Evolutionary conservation across 2,329 filamentous ascomycete genomes (phyloP).

Genomic region (Cladosporium sp.): DNA sequence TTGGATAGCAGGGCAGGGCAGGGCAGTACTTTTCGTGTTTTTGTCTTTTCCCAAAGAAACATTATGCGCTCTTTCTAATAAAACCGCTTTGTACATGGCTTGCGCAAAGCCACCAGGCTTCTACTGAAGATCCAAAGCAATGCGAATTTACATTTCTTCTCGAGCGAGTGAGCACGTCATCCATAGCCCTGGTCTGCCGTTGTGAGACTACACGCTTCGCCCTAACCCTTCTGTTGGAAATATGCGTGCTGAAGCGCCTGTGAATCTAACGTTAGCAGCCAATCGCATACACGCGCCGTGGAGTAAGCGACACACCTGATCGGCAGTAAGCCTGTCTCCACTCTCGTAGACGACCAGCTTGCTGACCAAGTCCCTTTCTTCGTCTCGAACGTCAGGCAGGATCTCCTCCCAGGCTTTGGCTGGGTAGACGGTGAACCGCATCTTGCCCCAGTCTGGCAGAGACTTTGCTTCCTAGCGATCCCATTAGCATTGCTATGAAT

Average conservation of each 20-base stretch:
- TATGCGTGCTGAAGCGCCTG: conserved; percentile 4
- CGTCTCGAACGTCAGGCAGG: conserved; percentile 56
- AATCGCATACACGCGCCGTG: not conserved
- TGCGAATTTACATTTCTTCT: too few species aligned
- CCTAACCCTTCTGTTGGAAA: not conserved
- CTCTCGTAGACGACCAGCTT: conserved; percentile 70
- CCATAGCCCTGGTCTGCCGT: too few species aligned
- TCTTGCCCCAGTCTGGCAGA: conserved; percentile 84
- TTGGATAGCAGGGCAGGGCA: too few species aligned
- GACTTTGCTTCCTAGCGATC: conserved; percentile 52
- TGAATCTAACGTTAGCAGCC: too few species aligned
- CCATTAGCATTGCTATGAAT: not conserved
- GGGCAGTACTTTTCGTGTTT: not conserved
- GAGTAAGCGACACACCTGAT: conserved; percentile 44
- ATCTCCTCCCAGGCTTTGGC: conserved; percentile 64
- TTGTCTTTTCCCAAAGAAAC: too few species aligned
- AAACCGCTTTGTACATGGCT: too few species aligned
- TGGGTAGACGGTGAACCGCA: conserved; percentile 73
- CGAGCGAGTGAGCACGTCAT: too few species aligned
- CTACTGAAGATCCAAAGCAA: too few species aligned
- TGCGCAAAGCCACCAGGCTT: too few species aligned
- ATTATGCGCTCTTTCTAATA: too few species aligned
- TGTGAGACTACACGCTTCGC: not conserved
- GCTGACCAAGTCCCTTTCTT: conserved; percentile 62
- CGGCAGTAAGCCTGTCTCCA: conserved; percentile 61